phyloP scores from a whole-genome alignment of 345 rosid species.

The Isatis tinctoria region DNA sequence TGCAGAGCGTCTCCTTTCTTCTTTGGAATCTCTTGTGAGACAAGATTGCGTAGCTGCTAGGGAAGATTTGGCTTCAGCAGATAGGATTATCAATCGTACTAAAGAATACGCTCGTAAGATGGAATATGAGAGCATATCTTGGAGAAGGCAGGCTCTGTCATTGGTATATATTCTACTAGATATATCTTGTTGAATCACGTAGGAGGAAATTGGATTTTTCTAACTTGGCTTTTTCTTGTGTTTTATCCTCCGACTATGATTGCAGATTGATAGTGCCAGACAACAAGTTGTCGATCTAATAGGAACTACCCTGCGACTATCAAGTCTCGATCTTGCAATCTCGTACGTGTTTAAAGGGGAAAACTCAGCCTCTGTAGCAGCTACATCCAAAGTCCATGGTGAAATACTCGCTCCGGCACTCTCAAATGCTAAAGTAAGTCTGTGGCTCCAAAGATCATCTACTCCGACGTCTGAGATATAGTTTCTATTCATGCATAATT shows the following conservation, averaged over 20 bases:
- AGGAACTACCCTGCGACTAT: constrained; percentile 69
- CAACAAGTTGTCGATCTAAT: constrained; percentile 64
- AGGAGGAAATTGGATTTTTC: constrained; percentile 13
- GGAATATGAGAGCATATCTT: constrained; percentile 78
- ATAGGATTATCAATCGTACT: constrained; percentile 52
- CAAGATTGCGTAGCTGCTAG: constrained; percentile 52
- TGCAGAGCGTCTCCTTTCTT: constrained; percentile 73
- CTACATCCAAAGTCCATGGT: constrained; percentile 56
- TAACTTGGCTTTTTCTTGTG: constrained; percentile 12
- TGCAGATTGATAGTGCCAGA: constrained; percentile 73
- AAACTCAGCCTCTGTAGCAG: constrained; percentile 43
- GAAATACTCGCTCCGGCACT: constrained; percentile 82
- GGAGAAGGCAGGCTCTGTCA: constrained; percentile 63
- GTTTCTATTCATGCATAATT: neutral
- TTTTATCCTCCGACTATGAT: constrained; percentile 20
- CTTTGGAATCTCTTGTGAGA: constrained; percentile 56
- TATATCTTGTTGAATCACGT: neutral
- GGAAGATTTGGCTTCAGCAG: constrained; percentile 58
- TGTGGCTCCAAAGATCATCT: constrained; percentile 4
- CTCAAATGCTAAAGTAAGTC: constrained; percentile 65
- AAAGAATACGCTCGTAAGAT: constrained; percentile 49
- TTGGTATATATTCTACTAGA: constrained; percentile 47
- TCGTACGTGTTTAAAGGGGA: constrained; percentile 59
- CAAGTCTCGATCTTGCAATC: constrained; percentile 72
- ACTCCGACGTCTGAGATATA: constrained; percentile 3